Conservation (phyloP, 352 stramenopile species). For the Pythium diclinum region DNA sequence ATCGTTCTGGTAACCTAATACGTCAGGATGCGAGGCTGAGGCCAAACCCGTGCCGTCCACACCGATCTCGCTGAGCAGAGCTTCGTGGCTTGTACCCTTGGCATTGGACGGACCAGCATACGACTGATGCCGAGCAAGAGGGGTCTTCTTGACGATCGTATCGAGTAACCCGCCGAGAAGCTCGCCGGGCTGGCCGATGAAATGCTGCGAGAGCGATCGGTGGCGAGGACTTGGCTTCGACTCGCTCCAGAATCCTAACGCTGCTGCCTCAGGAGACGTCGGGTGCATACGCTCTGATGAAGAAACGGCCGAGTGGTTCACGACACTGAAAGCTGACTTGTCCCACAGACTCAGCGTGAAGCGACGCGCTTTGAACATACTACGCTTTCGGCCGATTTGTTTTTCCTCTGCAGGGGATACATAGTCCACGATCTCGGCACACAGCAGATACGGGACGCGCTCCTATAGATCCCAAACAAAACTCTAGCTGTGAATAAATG, state of each 20-base stretch:
- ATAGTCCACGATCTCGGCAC: conserved; percentile 76
- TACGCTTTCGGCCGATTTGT: conserved; percentile 40
- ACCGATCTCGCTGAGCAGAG: conserved; percentile 23
- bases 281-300: conserved; percentile 39
- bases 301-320: conserved; percentile 34
- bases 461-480: conserved; percentile 31
- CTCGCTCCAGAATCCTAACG: conserved; percentile 82
- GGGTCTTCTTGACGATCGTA: conserved; percentile 62
- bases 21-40: not conserved
- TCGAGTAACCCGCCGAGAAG: conserved; percentile 69
- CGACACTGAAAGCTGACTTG: conserved; percentile 27
- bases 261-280: conserved; percentile 54
- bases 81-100: conserved; percentile 32
- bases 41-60: not conserved
- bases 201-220: conserved; percentile 71
- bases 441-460: conserved; percentile 77
- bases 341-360: conserved; percentile 74
- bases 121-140: conserved; percentile 34
- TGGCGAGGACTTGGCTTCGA: conserved; percentile 66
- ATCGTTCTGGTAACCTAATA: conserved; percentile 15
- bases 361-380: conserved; percentile 47
- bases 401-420: conserved; percentile 33
- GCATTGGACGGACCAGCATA: conserved; percentile 13
- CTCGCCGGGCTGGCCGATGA: conserved; percentile 64
- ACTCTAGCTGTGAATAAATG: not conserved